Percentiles rank a stretch among this genome's conserved stretches.
phyloP scores from a whole-genome alignment of 495 filamentous ascomycete genomes.

The Neurospora tetrasperma region DNA sequence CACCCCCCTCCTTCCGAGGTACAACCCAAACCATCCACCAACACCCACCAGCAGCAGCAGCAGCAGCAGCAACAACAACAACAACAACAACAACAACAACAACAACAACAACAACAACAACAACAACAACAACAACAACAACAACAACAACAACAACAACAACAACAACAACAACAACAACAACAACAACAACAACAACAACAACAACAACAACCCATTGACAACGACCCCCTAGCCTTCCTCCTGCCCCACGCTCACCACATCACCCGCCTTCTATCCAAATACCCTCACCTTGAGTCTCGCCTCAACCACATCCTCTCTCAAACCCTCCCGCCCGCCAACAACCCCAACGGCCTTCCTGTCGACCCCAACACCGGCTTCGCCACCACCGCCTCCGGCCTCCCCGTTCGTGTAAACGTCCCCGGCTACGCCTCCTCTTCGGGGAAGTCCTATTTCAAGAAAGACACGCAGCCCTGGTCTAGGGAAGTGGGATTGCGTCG shows the following conservation, averaged over 20 bases:
- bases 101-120: constrained; percentile 7
- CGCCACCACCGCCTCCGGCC: not conserved
- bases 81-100: constrained; percentile 4
- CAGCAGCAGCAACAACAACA: no score
- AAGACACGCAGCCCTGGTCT: constrained; percentile 24
- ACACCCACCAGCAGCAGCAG: not conserved
- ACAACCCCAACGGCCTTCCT: not conserved
- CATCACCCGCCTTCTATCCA: constrained; percentile 40
- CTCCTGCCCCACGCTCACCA: constrained; percentile 32
- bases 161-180: constrained; percentile 6
- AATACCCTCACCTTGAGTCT: constrained; percentile 40
- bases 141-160: constrained; percentile 5
- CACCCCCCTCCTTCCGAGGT: constrained; percentile 16
- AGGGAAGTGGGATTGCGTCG: constrained; percentile 28
- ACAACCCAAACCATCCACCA: not conserved
- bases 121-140: constrained; percentile 6
- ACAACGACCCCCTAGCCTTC: constrained; percentile 24
- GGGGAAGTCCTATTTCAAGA: not conserved
- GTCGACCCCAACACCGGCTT: not conserved
- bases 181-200: constrained; percentile 5
- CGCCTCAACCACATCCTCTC: constrained; percentile 44
- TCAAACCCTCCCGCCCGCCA: constrained; percentile 34
- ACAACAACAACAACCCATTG: constrained; percentile 7
- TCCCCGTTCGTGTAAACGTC: not conserved
- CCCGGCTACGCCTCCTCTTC: not conserved